Base-by-base conservation (phyloP, 106 monocot species). In the Acorus gramineus region DNA sequence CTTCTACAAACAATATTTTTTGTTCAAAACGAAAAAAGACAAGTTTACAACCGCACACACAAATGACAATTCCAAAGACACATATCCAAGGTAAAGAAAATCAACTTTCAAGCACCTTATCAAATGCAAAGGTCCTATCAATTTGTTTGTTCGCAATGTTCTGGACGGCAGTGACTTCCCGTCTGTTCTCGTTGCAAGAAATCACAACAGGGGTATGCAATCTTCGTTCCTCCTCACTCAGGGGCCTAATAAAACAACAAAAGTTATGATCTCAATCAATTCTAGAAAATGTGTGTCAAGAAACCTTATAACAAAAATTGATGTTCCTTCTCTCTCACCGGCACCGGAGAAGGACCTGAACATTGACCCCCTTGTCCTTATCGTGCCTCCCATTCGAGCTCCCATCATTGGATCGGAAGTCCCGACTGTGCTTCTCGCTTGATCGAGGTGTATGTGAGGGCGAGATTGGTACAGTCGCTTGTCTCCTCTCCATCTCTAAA, bases 91-190 rank as follows among this genome's bases (percentile, higher is more conserved):
- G 9, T 3, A 53, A 58, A 3, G 9, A 2, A 45, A 45, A 52
- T 3, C 5, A 7, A 7, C 8, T n/a, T 28, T 28, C 28, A 28
- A 28, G 28, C 12, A 83, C 82, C 83, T 76, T 83, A 57, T 83
- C 78, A 64, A 83, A 83, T 3, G 57, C 56, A 48, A 80, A 85
- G 6, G 77, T 74, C 44, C 64, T 74, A 55, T 85, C 84, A 13
- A 77, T 80, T 42, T 80, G 84, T 67, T 85, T 85, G 77, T 85
- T 85, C 8, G 69, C 76, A 55, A 77, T 74, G 49, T 67, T 80
- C 64, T 74, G 84, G 46, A 50, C 57, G 0, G 79, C 77, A 8
- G 64, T 58, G 28, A 80, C 84, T 59, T 85, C 84, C 65, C 80
- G 42, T 48, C 71, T 50, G n/a, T 55, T 12, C 60, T 76, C 84